These are phyloP conservation scores for Globisporangium acanthophoron DNA, from an alignment of 352 stramenopile genomes.

Conservation along the genomic window DNA sequence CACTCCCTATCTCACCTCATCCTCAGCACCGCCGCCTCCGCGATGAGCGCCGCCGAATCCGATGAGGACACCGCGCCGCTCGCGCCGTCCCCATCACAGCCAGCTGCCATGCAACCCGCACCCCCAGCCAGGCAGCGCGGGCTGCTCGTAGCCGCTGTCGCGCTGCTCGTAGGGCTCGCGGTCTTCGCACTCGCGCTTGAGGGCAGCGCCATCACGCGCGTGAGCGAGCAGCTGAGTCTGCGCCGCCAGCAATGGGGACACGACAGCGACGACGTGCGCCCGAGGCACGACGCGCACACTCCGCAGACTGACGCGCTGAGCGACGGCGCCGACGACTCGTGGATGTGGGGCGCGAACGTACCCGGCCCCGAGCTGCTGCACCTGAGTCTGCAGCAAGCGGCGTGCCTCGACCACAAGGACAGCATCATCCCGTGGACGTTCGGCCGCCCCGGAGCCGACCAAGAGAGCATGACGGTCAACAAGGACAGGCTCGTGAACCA, in stretches of 20 bases:
- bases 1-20: too few species aligned
- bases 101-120: not conserved
- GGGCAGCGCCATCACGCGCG: not conserved
- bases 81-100: too few species aligned
- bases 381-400: slow-evolving; percentile 27
- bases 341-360: too few species aligned
- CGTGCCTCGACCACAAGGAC: slow-evolving; percentile 26
- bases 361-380: slow-evolving; percentile 29
- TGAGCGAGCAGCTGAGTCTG: not conserved
- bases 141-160: not conserved
- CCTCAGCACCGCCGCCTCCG: too few species aligned
- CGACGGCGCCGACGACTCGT: too few species aligned
- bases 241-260: not conserved
- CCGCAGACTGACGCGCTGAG: too few species aligned
- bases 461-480: slow-evolving; percentile 9
- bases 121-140: not conserved
- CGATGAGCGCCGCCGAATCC: too few species aligned
- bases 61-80: not conserved
- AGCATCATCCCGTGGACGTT: slow-evolving; percentile 21
- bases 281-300: too few species aligned
- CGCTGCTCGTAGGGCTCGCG: not conserved
- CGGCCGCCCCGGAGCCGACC: too few species aligned
- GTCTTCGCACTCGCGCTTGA: not conserved
- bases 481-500: slow-evolving; percentile 16
- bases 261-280: not conserved